Percentiles rank a stretch among this genome's conserved stretches.
These are phyloP conservation scores for Pulveroboletus sp. DNA, from an alignment of 768 basidiomycete genomes.

Conservation along the genomic window DNA sequence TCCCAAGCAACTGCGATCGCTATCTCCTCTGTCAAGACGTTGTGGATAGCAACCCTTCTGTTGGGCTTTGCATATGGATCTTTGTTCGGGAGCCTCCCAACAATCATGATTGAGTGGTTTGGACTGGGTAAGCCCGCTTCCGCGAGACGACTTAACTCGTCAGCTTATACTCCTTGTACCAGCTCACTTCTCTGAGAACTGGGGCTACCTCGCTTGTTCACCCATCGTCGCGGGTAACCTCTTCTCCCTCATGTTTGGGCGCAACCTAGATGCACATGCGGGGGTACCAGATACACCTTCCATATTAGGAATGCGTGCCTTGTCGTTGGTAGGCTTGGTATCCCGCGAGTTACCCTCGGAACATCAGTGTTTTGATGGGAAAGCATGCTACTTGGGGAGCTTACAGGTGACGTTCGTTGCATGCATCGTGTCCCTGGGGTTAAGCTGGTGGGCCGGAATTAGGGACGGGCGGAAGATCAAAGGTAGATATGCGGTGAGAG, in stretches of 20 bases:
- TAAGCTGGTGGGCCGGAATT: conserved; percentile 37
- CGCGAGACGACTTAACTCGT: not conserved
- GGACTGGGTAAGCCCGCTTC: conserved; percentile 59
- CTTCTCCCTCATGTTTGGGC: conserved; percentile 80
- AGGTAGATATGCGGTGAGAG: conserved; percentile 1
- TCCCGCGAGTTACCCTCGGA: conserved; percentile 23
- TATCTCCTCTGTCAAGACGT: conserved; percentile 50
- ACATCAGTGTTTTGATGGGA: conserved; percentile 53
- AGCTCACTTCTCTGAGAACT: conserved; percentile 82
- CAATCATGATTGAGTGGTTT: conserved; percentile 86
- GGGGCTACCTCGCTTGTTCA: conserved; percentile 71
- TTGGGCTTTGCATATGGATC: conserved; percentile 58
- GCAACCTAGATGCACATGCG: conserved; percentile 71
- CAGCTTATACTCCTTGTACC: not conserved
- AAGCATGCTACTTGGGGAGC: conserved; percentile 55
- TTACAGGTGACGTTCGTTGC: conserved; percentile 43
- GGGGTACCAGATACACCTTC: conserved; percentile 6
- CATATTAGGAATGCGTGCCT: not conserved
- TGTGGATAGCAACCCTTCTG: conserved; percentile 51
- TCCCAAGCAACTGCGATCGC: conserved; percentile 61
- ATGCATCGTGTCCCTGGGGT: conserved; percentile 32
- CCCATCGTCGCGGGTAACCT: conserved; percentile 79
- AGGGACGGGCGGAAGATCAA: conserved; percentile 23
- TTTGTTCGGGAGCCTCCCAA: conserved; percentile 67
- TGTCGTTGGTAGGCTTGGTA: not conserved